Conservation (phyloP, 805 yeast species). For the Tetrapisispora pingtungensis region DNA sequence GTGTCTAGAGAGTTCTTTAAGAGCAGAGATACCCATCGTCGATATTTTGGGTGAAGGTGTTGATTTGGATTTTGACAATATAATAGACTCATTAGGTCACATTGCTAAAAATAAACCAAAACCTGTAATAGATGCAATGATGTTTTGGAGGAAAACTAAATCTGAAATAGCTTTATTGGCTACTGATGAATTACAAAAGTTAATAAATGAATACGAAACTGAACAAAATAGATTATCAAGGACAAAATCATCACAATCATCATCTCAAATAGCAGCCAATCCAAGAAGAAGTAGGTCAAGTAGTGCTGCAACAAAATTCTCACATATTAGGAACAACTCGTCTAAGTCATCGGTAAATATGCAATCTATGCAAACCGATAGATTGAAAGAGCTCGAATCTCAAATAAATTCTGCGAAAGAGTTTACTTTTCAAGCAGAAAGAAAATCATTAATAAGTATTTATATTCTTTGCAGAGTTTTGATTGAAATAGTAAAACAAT, state of each 20-base stretch:
- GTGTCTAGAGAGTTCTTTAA: slow-evolving; percentile 56
- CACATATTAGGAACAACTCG: slow-evolving; percentile 44
- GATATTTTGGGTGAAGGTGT: slow-evolving; percentile 75
- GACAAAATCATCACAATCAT: background rate
- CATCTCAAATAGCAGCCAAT: slow-evolving; percentile 1
- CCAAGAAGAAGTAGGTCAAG: slow-evolving; percentile 22
- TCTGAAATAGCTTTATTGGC: slow-evolving; percentile 72
- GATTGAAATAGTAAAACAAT: slow-evolving; percentile 84
- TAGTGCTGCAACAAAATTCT: slow-evolving; percentile 27
- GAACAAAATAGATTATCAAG: slow-evolving; percentile 8
- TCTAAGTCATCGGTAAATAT: slow-evolving; percentile 31
- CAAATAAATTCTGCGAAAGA: slow-evolving; percentile 40
- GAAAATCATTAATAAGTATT: slow-evolving; percentile 77
- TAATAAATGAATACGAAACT: slow-evolving; percentile 29
- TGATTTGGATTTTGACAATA: slow-evolving; percentile 78
- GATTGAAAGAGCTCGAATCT: slow-evolving; percentile 36
- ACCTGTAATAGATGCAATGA: slow-evolving; percentile 92
- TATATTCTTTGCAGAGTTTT: slow-evolving; percentile 84
- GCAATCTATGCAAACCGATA: slow-evolving; percentile 38
- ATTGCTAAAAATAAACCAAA: slow-evolving; percentile 85
- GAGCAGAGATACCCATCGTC: slow-evolving; percentile 64
- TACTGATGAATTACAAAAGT: slow-evolving; percentile 41
- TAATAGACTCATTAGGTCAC: slow-evolving; percentile 77
- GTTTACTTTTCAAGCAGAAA: slow-evolving; percentile 72
- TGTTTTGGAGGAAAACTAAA: slow-evolving; percentile 96